Percentiles rank a stretch among this genome's conserved stretches.
phyloP scores from a whole-genome alignment of 495 filamentous ascomycete genomes.

The Umbilicaria muhlenbergii region DNA sequence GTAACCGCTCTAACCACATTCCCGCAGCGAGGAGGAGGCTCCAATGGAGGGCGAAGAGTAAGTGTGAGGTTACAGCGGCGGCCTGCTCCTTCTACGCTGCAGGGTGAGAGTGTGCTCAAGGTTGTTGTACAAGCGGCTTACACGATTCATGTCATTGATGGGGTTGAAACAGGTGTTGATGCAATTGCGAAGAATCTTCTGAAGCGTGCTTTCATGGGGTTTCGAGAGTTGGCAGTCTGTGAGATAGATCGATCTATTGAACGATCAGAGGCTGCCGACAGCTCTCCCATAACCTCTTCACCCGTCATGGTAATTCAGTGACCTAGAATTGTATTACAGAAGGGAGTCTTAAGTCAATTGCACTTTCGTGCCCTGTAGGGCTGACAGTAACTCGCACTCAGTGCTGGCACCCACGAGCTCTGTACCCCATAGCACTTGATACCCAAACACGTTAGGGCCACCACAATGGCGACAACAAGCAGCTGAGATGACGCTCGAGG shows the following conservation, averaged over 20 bases:
- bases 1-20: not conserved
- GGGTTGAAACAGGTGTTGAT: too few species aligned
- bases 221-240: too few species aligned
- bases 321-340: too few species aligned
- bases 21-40: constrained; percentile 28
- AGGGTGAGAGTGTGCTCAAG: not conserved
- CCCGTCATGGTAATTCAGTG: too few species aligned
- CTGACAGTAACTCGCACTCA: not conserved
- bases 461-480: not conserved
- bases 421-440: too few species aligned
- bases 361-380: not conserved
- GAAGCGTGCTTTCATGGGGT: too few species aligned
- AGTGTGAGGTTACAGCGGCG: constrained; percentile 7
- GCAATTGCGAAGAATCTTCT: too few species aligned
- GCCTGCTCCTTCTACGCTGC: not conserved
- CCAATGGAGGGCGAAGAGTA: constrained; percentile 34
- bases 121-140: not conserved
- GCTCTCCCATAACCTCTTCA: too few species aligned
- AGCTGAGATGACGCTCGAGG: constrained; percentile 15
- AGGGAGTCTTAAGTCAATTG: not conserved
- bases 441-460: not conserved
- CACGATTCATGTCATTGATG: too few species aligned
- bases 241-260: too few species aligned
- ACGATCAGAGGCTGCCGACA: too few species aligned
- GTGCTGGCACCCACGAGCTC: not conserved